Base-by-base conservation (phyloP, 2,329 filamentous ascomycete genomes). In the Sarocladiaceae sp. region DNA sequence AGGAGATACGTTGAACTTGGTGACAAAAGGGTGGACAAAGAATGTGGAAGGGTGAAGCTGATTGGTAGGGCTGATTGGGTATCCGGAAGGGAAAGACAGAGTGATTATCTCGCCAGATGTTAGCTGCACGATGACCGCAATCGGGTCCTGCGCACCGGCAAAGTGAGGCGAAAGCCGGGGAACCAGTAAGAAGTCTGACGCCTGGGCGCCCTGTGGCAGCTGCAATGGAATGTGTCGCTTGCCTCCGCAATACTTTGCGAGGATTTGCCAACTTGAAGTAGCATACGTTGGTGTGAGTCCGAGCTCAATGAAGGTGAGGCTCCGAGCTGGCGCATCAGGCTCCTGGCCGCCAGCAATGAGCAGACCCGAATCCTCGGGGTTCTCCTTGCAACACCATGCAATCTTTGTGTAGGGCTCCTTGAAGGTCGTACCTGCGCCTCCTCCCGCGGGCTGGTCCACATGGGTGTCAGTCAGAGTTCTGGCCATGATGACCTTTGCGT, bases 371-470 rank as follows among this genome's bases (percentile, higher is more conserved):
- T 99, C 93, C 62, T 99, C 94, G 0, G 91, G 87, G 62, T 97
- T 96, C 54, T 86, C 79, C 66, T 97, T 97, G 53, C 90, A 93
- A 70, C 94, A 99, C 94, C 94, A 99, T 1, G 85, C 80, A 52
- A 97, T 83, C 56, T 84, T 85, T 55, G 83, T 82, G 55, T 93
- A 87, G 1, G 90, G 90, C 52, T 89, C 86, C 55, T 88, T 86
- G 13, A 86, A 69, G 12, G 26, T 25, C 8, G 52, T 55, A 1
- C 75, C 76, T 1, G 75, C 76, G 3, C 77, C 69, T 1, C 71
- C 60, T 13, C 75, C 66, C 0, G 77, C 76, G 2, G 86, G 84
- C 56, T 86, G 80, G 59, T 97, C 81, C 52, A 97, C 75, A 60
- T 89, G 81, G 3, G 80, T 81, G 53, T 90, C 83, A 52, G 86